Evolutionary conservation across 805 yeast species (phyloP).

Genomic region (Hanseniaspora valbyensis): DNA sequence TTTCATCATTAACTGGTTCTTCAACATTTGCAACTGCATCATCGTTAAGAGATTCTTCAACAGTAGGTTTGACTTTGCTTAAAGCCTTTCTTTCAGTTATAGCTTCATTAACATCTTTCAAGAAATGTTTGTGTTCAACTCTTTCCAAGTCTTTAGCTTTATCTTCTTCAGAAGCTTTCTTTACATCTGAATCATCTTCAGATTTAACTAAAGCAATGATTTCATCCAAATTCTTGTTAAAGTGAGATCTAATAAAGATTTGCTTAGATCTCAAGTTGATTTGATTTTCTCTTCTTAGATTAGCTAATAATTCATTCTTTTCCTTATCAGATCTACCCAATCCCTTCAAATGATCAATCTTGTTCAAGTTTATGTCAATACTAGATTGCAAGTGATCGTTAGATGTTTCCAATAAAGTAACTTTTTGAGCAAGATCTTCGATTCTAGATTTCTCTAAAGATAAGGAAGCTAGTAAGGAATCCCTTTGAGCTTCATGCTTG

Average conservation of each 20-base stretch:
- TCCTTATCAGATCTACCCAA: conserved; percentile 33
- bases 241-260: conserved; percentile 22
- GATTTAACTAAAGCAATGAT: conserved; percentile 21
- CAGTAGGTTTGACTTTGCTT: background rate
- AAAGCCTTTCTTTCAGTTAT: conserved; percentile 8
- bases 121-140: conserved; percentile 5
- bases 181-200: conserved; percentile 17
- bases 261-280: conserved; percentile 13
- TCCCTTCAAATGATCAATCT: conserved; percentile 31
- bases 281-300: conserved; percentile 21
- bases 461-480: conserved; percentile 30
- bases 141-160: conserved; percentile 8
- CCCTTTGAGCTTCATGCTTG: conserved; percentile 26
- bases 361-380: conserved; percentile 31
- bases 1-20: background rate
- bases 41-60: background rate
- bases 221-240: conserved; percentile 28
- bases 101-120: background rate
- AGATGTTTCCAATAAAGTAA: conserved; percentile 30
- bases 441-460: conserved; percentile 29
- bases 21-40: background rate
- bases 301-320: conserved; percentile 22
- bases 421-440: conserved; percentile 32
- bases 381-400: conserved; percentile 30
- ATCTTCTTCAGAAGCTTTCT: conserved; percentile 16